Percentiles rank a stretch among this genome's conserved stretches.
phyloP scores from a whole-genome alignment of 305 asterid genomes.

The Caryopteris hybrid region DNA sequence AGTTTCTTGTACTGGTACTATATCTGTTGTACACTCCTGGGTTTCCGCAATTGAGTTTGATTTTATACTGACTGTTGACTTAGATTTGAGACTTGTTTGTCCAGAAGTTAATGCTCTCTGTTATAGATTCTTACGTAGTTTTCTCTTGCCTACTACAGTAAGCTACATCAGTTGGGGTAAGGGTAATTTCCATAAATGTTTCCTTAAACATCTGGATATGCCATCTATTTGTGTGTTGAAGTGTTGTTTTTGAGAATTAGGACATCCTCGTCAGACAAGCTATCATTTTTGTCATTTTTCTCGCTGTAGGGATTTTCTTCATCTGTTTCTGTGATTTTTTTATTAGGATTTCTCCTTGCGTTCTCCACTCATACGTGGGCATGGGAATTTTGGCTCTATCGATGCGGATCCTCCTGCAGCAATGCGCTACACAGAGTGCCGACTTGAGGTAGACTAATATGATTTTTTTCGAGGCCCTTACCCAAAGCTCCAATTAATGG shows the following conservation, averaged over 20 bases:
- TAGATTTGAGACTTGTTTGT: not conserved
- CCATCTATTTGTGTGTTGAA: constrained; percentile 7
- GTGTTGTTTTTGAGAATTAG: not conserved
- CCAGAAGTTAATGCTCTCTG: not conserved
- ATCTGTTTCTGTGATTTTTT: constrained; percentile 1
- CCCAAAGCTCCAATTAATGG: not conserved
- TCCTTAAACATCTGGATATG: not conserved
- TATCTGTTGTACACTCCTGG: not conserved
- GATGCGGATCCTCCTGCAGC: constrained; percentile 99
- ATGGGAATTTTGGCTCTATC: constrained; percentile 95
- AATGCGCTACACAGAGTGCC: constrained; percentile 98
- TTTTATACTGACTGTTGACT: not conserved
- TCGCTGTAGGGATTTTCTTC: not conserved
- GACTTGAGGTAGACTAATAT: constrained; percentile 68
- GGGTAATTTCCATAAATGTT: not conserved
- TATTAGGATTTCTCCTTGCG: constrained; percentile 96
- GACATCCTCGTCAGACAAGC: not conserved
- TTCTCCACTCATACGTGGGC: constrained; percentile 91
- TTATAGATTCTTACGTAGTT: not conserved
- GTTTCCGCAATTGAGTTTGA: not conserved
- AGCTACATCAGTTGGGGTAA: not conserved
- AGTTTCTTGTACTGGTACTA: not conserved
- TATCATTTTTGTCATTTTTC: not conserved
- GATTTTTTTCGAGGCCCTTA: not conserved
- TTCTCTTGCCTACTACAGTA: not conserved